Evolutionary conservation across 2,329 filamentous ascomycete genomes (phyloP).

Genomic region (Aureobasidium sp.): DNA sequence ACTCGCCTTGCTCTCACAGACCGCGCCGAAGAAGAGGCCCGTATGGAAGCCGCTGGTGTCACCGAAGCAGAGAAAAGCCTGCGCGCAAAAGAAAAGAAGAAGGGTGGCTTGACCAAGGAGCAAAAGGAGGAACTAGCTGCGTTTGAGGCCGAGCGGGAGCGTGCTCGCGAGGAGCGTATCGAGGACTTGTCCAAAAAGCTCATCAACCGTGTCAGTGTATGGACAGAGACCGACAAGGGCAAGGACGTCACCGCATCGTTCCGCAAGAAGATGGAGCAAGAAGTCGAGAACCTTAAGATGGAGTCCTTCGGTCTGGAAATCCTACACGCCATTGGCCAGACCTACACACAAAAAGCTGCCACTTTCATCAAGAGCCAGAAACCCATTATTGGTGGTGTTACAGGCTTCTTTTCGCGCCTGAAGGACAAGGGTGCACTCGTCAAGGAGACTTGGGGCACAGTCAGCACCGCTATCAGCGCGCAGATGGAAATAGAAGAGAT

Average conservation of each 20-base stretch:
- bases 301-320: conserved; percentile 97
- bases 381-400: conserved; percentile 73
- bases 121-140: conserved; percentile 86
- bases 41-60: conserved; percentile 56
- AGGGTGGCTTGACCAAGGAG: conserved; percentile 77
- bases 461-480: conserved; percentile 90
- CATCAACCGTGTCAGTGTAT: conserved; percentile 80
- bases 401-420: conserved; percentile 85
- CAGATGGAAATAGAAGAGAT: conserved; percentile 99
- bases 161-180: conserved; percentile 82
- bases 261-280: conserved; percentile 86
- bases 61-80: conserved; percentile 68
- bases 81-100: conserved; percentile 81
- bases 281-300: conserved; percentile 98
- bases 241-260: conserved; percentile 79
- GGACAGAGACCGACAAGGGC: conserved; percentile 95
- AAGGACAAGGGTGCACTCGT: conserved; percentile 95
- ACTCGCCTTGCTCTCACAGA: conserved; percentile 84
- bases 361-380: conserved; percentile 91
- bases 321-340: conserved; percentile 85
- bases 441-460: conserved; percentile 98
- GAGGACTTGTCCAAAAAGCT: conserved; percentile 78
- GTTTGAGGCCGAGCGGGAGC: conserved; percentile 77
- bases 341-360: conserved; percentile 81
- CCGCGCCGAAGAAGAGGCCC: conserved; percentile 63